Evolutionary conservation across 2,329 filamentous ascomycete species (phyloP).

Genomic region (Trichoderma brevicompactum): DNA sequence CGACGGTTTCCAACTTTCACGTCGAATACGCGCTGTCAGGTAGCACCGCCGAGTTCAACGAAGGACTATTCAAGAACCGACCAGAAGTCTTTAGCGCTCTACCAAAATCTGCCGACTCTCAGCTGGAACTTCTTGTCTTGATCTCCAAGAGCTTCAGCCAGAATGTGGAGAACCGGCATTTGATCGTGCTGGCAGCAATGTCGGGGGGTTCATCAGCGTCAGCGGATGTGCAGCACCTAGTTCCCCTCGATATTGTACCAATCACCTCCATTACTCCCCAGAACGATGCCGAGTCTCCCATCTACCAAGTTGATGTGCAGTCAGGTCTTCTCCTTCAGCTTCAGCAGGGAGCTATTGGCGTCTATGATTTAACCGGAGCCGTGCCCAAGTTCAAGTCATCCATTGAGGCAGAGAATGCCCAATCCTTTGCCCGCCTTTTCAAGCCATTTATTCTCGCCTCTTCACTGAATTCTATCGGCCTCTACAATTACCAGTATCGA

Average conservation of each 20-base stretch:
- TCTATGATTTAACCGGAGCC: conserved; percentile 67
- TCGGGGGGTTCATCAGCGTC: conserved; percentile 34
- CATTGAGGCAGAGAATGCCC: conserved; percentile 55
- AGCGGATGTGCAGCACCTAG: conserved; percentile 43
- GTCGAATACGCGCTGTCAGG: conserved; percentile 57
- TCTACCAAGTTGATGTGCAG: conserved; percentile 63
- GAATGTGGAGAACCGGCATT: conserved; percentile 39
- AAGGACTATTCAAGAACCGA: conserved; percentile 60
- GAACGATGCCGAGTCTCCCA: conserved; percentile 28
- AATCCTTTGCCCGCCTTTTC: conserved; percentile 69
- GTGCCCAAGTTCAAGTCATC: conserved; percentile 64
- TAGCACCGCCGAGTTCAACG: conserved; percentile 53
- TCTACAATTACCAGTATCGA: conserved; percentile 72
- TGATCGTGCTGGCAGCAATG: conserved; percentile 42
- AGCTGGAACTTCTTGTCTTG: conserved; percentile 59
- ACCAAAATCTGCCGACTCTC: conserved; percentile 51
- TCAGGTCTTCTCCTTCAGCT: conserved; percentile 68
- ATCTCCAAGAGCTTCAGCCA: conserved; percentile 48
- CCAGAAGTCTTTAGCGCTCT: conserved; percentile 58
- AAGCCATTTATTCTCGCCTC: conserved; percentile 67
- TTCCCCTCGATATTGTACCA: conserved; percentile 48
- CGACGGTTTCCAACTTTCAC: conserved; percentile 44
- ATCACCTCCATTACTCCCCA: conserved; percentile 37
- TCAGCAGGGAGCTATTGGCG: conserved; percentile 55
- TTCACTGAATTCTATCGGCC: conserved; percentile 58